Evolutionary conservation across 495 filamentous ascomycete species (phyloP), one percentile per base, ranked within the genome.

Genomic region (Penicillium waksmanii): DNA sequence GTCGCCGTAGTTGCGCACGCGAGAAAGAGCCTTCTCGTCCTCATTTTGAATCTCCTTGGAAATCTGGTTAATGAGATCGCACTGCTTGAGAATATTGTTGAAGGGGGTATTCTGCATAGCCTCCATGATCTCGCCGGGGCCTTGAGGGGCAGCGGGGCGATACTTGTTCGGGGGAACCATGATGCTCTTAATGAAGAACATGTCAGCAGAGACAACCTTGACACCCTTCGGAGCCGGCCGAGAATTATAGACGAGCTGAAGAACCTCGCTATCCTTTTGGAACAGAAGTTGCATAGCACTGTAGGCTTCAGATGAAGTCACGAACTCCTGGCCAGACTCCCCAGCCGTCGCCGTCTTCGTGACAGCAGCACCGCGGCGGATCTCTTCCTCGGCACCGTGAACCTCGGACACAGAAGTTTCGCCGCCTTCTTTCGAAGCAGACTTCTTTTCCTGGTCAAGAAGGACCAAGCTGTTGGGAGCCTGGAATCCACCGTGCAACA

Each of bases 81-180:
- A 89, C 5, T 82, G 79, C 57, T 84, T 86, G 33, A 99, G 71
- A 53, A 99, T 90, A 54, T 83, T 76, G 65, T 89, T 92, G 73
- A 96, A 95, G 0, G 90, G 82, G 1, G 80, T 84, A 73, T 99
- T 99, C 68, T 95, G 89, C 58, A 88, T 84, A 1, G 89, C 84
- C 73, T 99, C 96, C 44, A 90, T 82, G 56, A 97, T 87, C 38
- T 88, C 86, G 15, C 86, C 85, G 40, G 89, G 83, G 50, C 90
- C 89, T 44, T 91, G 89, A 33, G 82, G 80, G n/a, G 92, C 86
- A 70, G 93, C 93, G 21, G 93, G 92, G n/a, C 96, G 87, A 70
- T 89, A 98, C 65, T 87, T 90, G 69, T 95, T 97, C 0, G 96
- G 95, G 15, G 96, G 93, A 3, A 99, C 89, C 21, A 97, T 72